Percentiles rank a stretch among this genome's conserved stretches.
These are phyloP conservation scores for Boletellus ananiceps DNA, from an alignment of 768 basidiomycete species.

Conservation along the genomic window DNA sequence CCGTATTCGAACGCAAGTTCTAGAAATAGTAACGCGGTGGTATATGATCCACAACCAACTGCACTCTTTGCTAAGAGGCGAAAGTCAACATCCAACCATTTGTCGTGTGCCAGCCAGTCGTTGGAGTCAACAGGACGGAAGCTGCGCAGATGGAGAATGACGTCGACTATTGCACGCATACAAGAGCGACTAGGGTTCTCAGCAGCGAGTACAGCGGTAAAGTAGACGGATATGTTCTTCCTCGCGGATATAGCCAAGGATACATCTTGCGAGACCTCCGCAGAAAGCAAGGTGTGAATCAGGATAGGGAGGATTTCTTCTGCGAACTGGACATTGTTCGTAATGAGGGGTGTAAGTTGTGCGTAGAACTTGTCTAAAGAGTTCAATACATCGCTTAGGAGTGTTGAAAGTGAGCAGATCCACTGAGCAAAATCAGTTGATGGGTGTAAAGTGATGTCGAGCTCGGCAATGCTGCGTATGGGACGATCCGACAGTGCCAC, in stretches of 20 bases:
- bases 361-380: constrained; percentile 57
- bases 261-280: constrained; percentile 14
- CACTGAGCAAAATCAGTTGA: constrained; percentile 54
- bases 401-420: constrained; percentile 53
- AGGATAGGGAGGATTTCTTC: constrained; percentile 68
- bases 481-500: constrained; percentile 32
- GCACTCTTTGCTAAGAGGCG: constrained; percentile 68
- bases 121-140: constrained; percentile 41
- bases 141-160: constrained; percentile 75
- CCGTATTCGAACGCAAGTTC: constrained; percentile 66
- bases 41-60: constrained; percentile 75
- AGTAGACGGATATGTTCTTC: constrained; percentile 22
- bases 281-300: constrained; percentile 60
- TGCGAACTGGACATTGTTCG: constrained; percentile 52
- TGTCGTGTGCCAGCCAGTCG: constrained; percentile 54
- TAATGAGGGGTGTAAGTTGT: constrained; percentile 58
- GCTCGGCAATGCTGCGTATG: constrained; percentile 35
- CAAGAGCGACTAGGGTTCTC: constrained; percentile 40
- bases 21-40: constrained; percentile 84
- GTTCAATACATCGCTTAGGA: constrained; percentile 59
- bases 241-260: constrained; percentile 2
- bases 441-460: constrained; percentile 32
- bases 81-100: constrained; percentile 81
- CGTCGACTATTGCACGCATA: constrained; percentile 60
- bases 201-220: constrained; percentile 22